Evolutionary conservation across 164 flowering plant genomes (phyloP).

Genomic region (Sextonia rubra): DNA sequence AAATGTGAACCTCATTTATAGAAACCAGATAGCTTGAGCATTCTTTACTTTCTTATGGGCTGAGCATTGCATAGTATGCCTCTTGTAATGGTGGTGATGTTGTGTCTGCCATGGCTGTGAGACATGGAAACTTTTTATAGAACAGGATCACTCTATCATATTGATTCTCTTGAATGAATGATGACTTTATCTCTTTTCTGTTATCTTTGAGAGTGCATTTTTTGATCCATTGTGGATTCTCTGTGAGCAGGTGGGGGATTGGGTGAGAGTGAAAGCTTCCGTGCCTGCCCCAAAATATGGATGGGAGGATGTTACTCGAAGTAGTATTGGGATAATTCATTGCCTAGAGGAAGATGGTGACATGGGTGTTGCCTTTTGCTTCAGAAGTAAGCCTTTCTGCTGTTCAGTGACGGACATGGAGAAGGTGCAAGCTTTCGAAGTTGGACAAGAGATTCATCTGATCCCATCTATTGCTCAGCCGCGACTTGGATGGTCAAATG

Average conservation of each 20-base stretch:
- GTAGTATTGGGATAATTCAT: constrained; percentile 86
- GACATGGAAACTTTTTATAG: not conserved
- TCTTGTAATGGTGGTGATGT: not conserved
- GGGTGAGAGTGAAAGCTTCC: constrained; percentile 92
- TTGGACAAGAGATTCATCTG: constrained; percentile 88
- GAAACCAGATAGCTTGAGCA: too few species aligned
- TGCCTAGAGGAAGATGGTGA: constrained; percentile 98
- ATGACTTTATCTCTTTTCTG: not conserved
- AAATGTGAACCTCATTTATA: too few species aligned
- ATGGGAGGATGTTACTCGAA: constrained; percentile 90
- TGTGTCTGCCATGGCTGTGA: not conserved
- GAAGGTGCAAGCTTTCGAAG: constrained; percentile 80
- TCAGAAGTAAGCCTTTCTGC: constrained; percentile 85
- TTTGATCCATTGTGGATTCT: not conserved
- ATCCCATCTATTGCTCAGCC: constrained; percentile 76
- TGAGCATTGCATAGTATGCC: too few species aligned
- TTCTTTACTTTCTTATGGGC: too few species aligned
- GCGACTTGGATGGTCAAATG: constrained; percentile 96
- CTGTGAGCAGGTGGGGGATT: constrained; percentile 77
- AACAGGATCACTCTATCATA: not conserved
- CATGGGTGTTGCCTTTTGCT: constrained; percentile 91
- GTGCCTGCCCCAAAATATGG: constrained; percentile 97
- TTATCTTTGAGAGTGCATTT: not conserved
- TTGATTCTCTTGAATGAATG: not conserved
- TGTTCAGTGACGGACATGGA: constrained; percentile 97